Evolutionary conservation across 2,329 filamentous ascomycete genomes (phyloP).

Genomic region (Fusarium sp.): DNA sequence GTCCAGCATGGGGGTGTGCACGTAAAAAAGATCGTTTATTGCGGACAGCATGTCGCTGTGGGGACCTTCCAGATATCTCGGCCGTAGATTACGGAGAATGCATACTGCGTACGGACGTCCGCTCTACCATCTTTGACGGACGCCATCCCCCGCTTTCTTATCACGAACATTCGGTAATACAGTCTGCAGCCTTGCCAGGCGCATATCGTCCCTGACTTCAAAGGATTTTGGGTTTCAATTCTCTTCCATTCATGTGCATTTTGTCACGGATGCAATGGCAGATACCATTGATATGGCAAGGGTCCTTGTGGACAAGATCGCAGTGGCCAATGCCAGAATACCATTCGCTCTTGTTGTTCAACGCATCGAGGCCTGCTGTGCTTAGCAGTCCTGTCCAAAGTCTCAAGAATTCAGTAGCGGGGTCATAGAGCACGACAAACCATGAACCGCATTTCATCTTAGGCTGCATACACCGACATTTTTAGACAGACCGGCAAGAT

Average conservation of each 20-base stretch:
- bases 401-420: constrained; percentile 32
- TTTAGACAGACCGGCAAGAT: constrained; percentile 38
- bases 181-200: constrained; percentile 46
- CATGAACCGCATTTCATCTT: constrained; percentile 16
- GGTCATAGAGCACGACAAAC: constrained; percentile 29
- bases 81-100: constrained; percentile 42
- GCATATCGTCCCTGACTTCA: constrained; percentile 21
- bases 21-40: constrained; percentile 26
- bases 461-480: constrained; percentile 48
- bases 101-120: constrained; percentile 26
- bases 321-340: constrained; percentile 15
- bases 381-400: constrained; percentile 6
- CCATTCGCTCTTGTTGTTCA: constrained; percentile 18
- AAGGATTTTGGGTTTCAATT: constrained; percentile 11
- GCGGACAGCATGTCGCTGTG: constrained; percentile 34
- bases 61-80: constrained; percentile 42
- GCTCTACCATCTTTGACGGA: constrained; percentile 30
- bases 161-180: constrained; percentile 38
- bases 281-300: not conserved
- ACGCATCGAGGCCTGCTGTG: constrained; percentile 7
- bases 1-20: constrained; percentile 35
- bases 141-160: constrained; percentile 42
- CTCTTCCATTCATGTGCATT: not conserved
- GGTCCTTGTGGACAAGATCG: not conserved
- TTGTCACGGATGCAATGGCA: not conserved